These are phyloP conservation scores for Fusarium zealandicum DNA, from an alignment of 2,329 filamentous ascomycete genomes.

Conservation along the genomic window DNA sequence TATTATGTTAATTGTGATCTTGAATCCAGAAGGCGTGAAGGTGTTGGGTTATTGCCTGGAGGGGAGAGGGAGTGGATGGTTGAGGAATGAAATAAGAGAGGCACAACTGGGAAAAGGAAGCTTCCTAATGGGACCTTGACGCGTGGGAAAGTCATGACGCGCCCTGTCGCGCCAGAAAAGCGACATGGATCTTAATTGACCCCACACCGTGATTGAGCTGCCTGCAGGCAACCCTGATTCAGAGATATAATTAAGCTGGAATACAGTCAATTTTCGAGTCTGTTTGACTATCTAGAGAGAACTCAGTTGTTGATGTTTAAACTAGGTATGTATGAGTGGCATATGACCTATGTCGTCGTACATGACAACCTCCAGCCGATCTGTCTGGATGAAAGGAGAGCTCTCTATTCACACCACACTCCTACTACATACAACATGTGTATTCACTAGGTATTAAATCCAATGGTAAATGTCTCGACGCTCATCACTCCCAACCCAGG, in stretches of 20 bases:
- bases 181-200: slow-evolving; percentile 44
- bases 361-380: no score
- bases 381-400: no score
- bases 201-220: slow-evolving; percentile 31
- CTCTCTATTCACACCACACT: no score
- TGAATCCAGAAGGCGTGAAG: not conserved
- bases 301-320: no score
- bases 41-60: not conserved
- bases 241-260: no score
- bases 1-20: not conserved
- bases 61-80: not conserved
- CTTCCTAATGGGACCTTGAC: slow-evolving; percentile 26
- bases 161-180: slow-evolving; percentile 37
- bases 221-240: not conserved
- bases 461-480: slow-evolving; percentile 51
- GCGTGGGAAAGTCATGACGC: slow-evolving; percentile 43
- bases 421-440: not conserved
- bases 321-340: no score
- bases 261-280: no score
- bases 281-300: no score
- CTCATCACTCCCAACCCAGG: slow-evolving; percentile 48
- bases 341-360: no score
- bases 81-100: slow-evolving; percentile 8
- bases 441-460: no score
- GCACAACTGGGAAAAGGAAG: slow-evolving; percentile 18